phyloP scores from a whole-genome alignment of 2,329 filamentous ascomycete genomes.

The Fusarium compactum region DNA sequence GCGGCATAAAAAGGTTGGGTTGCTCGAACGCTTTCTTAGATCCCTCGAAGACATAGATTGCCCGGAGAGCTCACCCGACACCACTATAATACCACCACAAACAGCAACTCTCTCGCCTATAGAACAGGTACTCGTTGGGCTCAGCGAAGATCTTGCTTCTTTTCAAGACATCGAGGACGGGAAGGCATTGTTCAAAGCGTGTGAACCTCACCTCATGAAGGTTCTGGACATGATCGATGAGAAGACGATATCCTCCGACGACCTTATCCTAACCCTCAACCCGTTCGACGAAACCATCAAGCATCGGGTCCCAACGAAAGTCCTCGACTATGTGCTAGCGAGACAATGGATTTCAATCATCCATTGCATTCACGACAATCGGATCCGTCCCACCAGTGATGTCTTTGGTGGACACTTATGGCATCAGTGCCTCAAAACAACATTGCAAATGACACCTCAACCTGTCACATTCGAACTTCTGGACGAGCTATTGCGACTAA shows the following conservation, averaged over 20 bases:
- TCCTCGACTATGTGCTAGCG: slow-evolving; percentile 25
- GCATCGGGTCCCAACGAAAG: background rate
- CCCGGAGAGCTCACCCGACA: background rate
- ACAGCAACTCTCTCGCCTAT: background rate
- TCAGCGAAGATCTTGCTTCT: slow-evolving; percentile 5
- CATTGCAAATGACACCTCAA: slow-evolving; percentile 27
- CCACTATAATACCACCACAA: background rate
- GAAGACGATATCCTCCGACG: slow-evolving; percentile 25
- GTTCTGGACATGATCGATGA: slow-evolving; percentile 22
- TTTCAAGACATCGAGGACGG: slow-evolving; percentile 1
- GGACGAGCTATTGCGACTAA: slow-evolving; percentile 22
- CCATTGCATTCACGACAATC: slow-evolving; percentile 18
- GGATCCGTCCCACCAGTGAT: slow-evolving; percentile 4
- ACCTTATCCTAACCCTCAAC: slow-evolving; percentile 37
- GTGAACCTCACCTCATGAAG: slow-evolving; percentile 12
- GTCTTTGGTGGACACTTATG: slow-evolving; percentile 27
- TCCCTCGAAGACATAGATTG: slow-evolving; percentile 44
- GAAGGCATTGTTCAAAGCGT: slow-evolving; percentile 13
- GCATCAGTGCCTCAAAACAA: slow-evolving; percentile 22
- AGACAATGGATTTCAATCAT: slow-evolving; percentile 26
- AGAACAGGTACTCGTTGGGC: background rate
- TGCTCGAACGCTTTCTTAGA: slow-evolving; percentile 47
- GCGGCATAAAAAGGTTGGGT: slow-evolving; percentile 41
- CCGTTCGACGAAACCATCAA: slow-evolving; percentile 29
- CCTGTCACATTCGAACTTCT: slow-evolving; percentile 25